Evolutionary conservation across 2,329 filamentous ascomycete genomes (phyloP).

Genomic region (Thelonectria rubi): DNA sequence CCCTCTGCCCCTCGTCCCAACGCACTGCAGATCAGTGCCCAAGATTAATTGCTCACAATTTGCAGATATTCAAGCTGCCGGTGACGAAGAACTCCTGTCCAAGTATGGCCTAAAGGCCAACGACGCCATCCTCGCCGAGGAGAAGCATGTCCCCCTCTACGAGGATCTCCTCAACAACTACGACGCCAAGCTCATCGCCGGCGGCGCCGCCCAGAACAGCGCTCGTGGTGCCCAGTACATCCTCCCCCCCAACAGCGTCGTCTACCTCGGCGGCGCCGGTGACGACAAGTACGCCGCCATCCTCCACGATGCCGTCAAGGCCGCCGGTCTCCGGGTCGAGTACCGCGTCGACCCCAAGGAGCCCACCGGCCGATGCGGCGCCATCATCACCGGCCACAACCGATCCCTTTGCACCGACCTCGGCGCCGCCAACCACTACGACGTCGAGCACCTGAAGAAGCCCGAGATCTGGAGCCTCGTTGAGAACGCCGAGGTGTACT

Average conservation of each 20-base stretch:
- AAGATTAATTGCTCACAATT: conserved; percentile 30
- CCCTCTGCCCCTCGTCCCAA: conserved; percentile 1
- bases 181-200: conserved; percentile 93
- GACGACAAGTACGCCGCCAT: conserved; percentile 95
- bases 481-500: conserved; percentile 87
- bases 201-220: conserved; percentile 97
- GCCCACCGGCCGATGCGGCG: conserved; percentile 93
- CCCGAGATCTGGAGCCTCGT: conserved; percentile 92
- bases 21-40: neutral
- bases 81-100: conserved; percentile 83
- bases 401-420: conserved; percentile 94
- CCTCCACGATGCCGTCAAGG: conserved; percentile 83
- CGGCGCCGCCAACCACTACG: conserved; percentile 96
- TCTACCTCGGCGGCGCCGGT: conserved; percentile 93
- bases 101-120: conserved; percentile 96
- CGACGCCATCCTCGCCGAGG: conserved; percentile 95
- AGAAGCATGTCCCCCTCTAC: conserved; percentile 88
- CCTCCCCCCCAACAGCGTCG: conserved; percentile 85
- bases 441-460: conserved; percentile 89
- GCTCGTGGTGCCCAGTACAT: conserved; percentile 97
- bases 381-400: conserved; percentile 96
- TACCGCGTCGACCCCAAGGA: conserved; percentile 89
- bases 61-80: conserved; percentile 87
- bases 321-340: conserved; percentile 90
- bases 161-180: conserved; percentile 94